phyloP scores from a whole-genome alignment of 2,329 filamentous ascomycete genomes.

The Penicillium sp. region DNA sequence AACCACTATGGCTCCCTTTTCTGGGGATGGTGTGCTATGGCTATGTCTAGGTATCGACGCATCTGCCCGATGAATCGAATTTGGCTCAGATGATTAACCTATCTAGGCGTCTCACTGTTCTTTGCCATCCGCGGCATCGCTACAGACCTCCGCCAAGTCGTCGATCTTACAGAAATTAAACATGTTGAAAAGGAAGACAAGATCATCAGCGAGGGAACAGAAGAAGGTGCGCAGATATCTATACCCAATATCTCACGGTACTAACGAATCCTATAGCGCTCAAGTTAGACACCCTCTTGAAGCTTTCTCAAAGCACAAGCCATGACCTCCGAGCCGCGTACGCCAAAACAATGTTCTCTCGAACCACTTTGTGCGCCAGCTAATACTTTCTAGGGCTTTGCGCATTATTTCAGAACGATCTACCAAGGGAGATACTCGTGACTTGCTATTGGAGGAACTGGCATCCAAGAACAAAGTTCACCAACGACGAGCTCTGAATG shows the following conservation, averaged over 20 bases:
- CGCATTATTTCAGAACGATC: slow-evolving; percentile 49
- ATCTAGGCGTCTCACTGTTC: slow-evolving; percentile 45
- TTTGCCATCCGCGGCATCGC: slow-evolving; percentile 58
- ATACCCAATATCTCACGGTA: background rate
- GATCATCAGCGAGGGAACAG: slow-evolving; percentile 73
- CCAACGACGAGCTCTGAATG: slow-evolving; percentile 44
- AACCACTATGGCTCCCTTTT: slow-evolving; percentile 35
- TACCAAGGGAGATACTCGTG: slow-evolving; percentile 41
- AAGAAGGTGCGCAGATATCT: slow-evolving; percentile 54
- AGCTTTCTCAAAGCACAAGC: slow-evolving; percentile 68
- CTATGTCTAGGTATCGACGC: slow-evolving; percentile 36
- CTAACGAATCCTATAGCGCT: slow-evolving; percentile 49
- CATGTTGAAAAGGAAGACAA: slow-evolving; percentile 64
- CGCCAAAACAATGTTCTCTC: slow-evolving; percentile 41
- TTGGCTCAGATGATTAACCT: background rate
- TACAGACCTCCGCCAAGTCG: slow-evolving; percentile 48
- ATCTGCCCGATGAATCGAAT: accelerated
- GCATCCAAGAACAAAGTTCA: slow-evolving; percentile 39
- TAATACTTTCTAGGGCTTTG: slow-evolving; percentile 54
- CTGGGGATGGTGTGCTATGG: slow-evolving; percentile 41
- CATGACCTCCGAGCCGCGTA: slow-evolving; percentile 70
- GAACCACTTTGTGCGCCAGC: slow-evolving; percentile 43
- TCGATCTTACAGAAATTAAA: slow-evolving; percentile 59
- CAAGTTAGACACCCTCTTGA: slow-evolving; percentile 64
- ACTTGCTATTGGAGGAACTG: slow-evolving; percentile 45